Conservation (phyloP, 1,139 yeast genomes). For the Saccharomycopsis hybrid region DNA sequence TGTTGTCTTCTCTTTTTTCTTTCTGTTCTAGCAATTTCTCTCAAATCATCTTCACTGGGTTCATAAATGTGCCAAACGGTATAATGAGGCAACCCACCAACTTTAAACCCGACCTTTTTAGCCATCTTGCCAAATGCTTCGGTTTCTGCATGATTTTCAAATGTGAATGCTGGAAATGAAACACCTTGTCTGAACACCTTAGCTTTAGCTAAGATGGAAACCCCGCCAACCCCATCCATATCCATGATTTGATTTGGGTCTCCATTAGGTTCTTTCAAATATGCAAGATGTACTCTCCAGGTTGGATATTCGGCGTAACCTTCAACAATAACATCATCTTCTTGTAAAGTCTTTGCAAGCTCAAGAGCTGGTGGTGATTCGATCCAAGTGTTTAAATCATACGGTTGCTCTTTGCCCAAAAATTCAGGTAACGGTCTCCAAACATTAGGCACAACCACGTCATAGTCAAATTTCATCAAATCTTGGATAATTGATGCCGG, state of each 20-base stretch:
- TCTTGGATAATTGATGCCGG: constrained; percentile 77
- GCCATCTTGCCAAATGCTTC: constrained; percentile 91
- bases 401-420: constrained; percentile 73
- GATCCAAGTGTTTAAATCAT: constrained; percentile 84
- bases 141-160: constrained; percentile 86
- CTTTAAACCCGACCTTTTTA: constrained; percentile 68
- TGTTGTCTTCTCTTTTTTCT: constrained; percentile 55
- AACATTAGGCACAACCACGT: constrained; percentile 86
- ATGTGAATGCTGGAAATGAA: constrained; percentile 84
- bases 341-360: constrained; percentile 58
- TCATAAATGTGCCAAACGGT: constrained; percentile 86
- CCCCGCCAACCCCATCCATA: constrained; percentile 89
- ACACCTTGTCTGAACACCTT: constrained; percentile 77
- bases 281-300: constrained; percentile 79
- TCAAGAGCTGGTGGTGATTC: constrained; percentile 69
- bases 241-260: constrained; percentile 61
- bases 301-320: constrained; percentile 90
- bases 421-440: constrained; percentile 84
- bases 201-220: constrained; percentile 77
- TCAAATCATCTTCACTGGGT: constrained; percentile 85
- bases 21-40: constrained; percentile 64
- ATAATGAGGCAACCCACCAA: constrained; percentile 85
- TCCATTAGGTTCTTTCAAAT: constrained; percentile 59
- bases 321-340: constrained; percentile 85
- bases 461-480: constrained; percentile 67